These are phyloP conservation scores for Beauveria sp. DNA, from an alignment of 2,329 filamentous ascomycete genomes.

Conservation along the genomic window DNA sequence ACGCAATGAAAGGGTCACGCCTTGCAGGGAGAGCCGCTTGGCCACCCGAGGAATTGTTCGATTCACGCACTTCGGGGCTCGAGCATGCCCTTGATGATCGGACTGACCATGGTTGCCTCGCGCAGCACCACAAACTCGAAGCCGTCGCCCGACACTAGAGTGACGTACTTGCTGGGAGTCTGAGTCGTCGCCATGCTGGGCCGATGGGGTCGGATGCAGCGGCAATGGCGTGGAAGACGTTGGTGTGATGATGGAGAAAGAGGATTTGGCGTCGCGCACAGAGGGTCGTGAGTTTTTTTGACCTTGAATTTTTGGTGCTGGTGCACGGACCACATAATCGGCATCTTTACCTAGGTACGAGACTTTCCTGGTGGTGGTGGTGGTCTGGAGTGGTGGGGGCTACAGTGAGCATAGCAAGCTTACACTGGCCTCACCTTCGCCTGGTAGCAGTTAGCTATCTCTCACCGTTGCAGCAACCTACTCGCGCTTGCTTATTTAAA, in stretches of 20 bases:
- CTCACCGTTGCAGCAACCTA: too few species aligned
- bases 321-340: not conserved
- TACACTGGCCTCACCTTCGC: too few species aligned
- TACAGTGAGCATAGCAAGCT: too few species aligned
- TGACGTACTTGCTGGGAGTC: constrained; percentile 59
- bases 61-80: constrained; percentile 52
- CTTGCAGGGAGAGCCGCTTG: constrained; percentile 18
- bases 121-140: constrained; percentile 71
- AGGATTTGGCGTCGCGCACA: not conserved
- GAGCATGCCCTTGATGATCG: constrained; percentile 67
- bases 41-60: not conserved
- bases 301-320: not conserved
- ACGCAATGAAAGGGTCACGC: not conserved
- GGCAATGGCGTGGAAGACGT: constrained; percentile 8
- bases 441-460: too few species aligned
- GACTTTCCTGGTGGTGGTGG: too few species aligned
- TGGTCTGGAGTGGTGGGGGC: too few species aligned
- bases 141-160: constrained; percentile 66
- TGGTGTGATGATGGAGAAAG: constrained; percentile 4
- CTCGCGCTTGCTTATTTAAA: too few species aligned
- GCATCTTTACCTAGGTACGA: too few species aligned
- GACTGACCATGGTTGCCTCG: constrained; percentile 61
- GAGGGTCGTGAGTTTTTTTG: constrained; percentile 3
- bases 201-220: constrained; percentile 4
- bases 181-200: constrained; percentile 13